Evolutionary conservation across 139 green algal genomes (phyloP), one percentile per base, ranked within the genome.

Genomic region (Dunaliella primolecta): DNA sequence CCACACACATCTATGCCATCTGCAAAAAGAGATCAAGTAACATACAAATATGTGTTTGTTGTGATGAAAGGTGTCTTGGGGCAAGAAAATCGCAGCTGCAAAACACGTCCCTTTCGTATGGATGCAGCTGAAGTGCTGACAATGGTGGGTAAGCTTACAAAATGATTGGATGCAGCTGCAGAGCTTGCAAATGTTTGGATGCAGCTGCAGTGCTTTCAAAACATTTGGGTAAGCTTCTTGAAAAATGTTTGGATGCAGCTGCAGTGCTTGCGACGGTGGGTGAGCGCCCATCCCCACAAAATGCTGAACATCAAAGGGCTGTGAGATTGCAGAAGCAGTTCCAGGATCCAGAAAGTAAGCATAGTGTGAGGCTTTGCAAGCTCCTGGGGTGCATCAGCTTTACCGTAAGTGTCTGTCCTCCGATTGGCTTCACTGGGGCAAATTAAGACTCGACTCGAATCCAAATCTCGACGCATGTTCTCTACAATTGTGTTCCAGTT

Each of bases 1-100:
- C 95, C 95, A 85, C 95, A 98, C 15, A 82, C 84, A 83, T 98
- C 95, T 35, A 98, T 95, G 34, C 95, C 95, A 3, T 96, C 88
- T 84, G 86, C 78, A 81, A 2, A 27, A 38, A 24, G n/a, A 15
- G 2, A 27, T 7, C 20, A 38, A 7, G 3, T 3, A 81, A 81
- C 2, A 25, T 38, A 38, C 2, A 3, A 32, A 3, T 3, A 11
- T 32, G 75, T 15, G 11, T 11, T 11, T 23, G 15, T 29, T 3
- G 25, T 3, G 71, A 34, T 3, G 25, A 3, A 78, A 29, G 21
- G 32, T 15, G 21, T 11, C 3, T 3, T 11, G 71, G 71, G 25
- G 3, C 24, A 30, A 3, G 3, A 23, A 30, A 78, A 35, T 3
- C 30, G 24, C 72, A 78, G 72, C 23, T 3, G 30, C 3, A 23